A percentile compares a stretch with the other conserved stretches of the same genome.
Evolutionary conservation across 495 filamentous ascomycete species (phyloP).

Genomic region (Parathielavia appendiculata): DNA sequence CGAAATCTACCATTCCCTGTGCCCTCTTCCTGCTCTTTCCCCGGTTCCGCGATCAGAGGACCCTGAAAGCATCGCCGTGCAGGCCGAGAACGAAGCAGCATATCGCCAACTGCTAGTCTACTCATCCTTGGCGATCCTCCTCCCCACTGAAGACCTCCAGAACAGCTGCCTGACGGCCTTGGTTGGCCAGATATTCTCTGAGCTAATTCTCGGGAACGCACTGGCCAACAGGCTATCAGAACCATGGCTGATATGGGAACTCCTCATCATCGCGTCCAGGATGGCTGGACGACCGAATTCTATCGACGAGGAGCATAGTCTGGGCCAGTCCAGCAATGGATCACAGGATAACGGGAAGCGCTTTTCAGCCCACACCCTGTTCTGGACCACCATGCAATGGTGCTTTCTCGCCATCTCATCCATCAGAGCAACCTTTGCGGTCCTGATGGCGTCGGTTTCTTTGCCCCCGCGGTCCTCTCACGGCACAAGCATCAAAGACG

Average conservation of each 20-base stretch:
- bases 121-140: constrained; percentile 68
- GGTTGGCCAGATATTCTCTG: constrained; percentile 77
- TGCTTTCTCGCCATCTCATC: constrained; percentile 59
- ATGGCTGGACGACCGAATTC: constrained; percentile 18
- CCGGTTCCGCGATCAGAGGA: constrained; percentile 60
- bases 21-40: constrained; percentile 71
- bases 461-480: constrained; percentile 42
- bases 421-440: constrained; percentile 55
- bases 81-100: constrained; percentile 67
- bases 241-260: constrained; percentile 80
- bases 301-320: constrained; percentile 10
- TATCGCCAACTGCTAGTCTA: constrained; percentile 80
- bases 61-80: constrained; percentile 49
- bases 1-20: constrained; percentile 75
- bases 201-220: constrained; percentile 74
- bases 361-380: constrained; percentile 41
- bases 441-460: constrained; percentile 47
- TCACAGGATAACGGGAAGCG: constrained; percentile 10
- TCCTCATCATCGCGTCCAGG: constrained; percentile 54
- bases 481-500: constrained; percentile 16
- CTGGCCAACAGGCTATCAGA: constrained; percentile 74
- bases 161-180: constrained; percentile 77
- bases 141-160: constrained; percentile 88
- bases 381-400: constrained; percentile 69
- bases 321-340: constrained; percentile 12